Conservation (phyloP, 352 stramenopile species). For the Globisporangium yorkense region DNA sequence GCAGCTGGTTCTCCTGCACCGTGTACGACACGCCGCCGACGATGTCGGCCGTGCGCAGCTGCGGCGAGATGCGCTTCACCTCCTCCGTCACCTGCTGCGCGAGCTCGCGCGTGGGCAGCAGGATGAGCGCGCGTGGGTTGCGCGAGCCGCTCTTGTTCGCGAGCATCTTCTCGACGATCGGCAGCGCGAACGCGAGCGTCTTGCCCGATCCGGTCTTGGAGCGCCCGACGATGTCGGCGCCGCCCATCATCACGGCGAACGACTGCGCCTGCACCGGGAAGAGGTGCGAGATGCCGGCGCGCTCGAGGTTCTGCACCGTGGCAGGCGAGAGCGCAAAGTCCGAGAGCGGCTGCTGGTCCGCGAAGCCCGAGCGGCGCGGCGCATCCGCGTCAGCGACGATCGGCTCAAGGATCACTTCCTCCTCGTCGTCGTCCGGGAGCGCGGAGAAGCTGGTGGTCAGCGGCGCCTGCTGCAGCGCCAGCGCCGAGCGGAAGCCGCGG, state of each 20-base stretch:
- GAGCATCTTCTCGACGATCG: constrained; percentile 71
- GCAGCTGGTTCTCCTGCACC: constrained; percentile 88
- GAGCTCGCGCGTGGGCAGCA: constrained; percentile 97
- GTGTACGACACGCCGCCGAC: constrained; percentile 93
- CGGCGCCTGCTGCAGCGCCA: neutral
- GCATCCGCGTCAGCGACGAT: constrained; percentile 1
- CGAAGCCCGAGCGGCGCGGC: constrained; percentile 39
- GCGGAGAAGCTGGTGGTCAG: constrained; percentile 3
- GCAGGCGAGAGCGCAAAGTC: constrained; percentile 60
- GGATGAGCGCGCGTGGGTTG: constrained; percentile 89
- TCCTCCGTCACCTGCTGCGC: constrained; percentile 95
- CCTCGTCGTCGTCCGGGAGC: constrained; percentile 20
- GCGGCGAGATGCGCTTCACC: constrained; percentile 74
- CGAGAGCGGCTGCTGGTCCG: constrained; percentile 60
- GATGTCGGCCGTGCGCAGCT: constrained; percentile 88
- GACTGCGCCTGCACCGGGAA: constrained; percentile 83
- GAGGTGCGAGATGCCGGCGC: constrained; percentile 68
- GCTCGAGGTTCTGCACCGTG: constrained; percentile 52
- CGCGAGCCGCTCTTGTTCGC: constrained; percentile 24
- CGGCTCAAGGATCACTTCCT: constrained; percentile 42
- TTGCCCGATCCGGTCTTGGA: constrained; percentile 82
- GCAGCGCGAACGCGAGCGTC: constrained; percentile 57
- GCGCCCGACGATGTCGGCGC: constrained; percentile 72
- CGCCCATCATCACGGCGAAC: constrained; percentile 76
- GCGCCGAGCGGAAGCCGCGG: neutral